Percentiles rank a stretch among this genome's conserved stretches.
Evolutionary conservation across 108 stramenopile species (phyloP).

Genomic region (Aurantiochytrium sp.): DNA sequence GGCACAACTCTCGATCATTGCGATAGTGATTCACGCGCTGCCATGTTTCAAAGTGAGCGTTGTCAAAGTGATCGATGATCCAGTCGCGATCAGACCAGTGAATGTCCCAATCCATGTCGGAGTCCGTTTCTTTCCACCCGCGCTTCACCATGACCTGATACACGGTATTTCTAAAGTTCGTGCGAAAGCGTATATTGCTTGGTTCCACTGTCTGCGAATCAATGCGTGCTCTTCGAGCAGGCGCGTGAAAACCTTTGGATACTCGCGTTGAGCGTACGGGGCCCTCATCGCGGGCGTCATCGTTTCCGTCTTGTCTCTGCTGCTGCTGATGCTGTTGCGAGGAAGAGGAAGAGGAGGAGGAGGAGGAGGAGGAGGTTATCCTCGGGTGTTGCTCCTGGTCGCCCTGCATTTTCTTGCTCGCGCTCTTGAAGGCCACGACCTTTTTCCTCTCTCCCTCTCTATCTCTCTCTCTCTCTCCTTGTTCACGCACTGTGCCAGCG

Average conservation of each 20-base stretch:
- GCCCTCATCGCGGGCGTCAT: not conserved
- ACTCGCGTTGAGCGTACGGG: not conserved
- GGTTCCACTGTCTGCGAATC: not conserved
- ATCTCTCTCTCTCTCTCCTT: no score
- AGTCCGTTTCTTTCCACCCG: slow-evolving; percentile 37
- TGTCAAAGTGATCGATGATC: slow-evolving; percentile 36
- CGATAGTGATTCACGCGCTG: slow-evolving; percentile 51
- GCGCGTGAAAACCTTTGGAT: not conserved
- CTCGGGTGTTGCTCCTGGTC: no score
- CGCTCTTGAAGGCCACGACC: no score
- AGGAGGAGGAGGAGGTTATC: no score
- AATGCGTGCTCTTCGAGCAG: not conserved
- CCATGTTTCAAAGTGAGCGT: slow-evolving; percentile 34
- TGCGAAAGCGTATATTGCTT: slow-evolving; percentile 22
- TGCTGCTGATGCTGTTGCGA: not conserved
- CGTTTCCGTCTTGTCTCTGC: not conserved
- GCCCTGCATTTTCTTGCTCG: no score
- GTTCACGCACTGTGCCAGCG: no score
- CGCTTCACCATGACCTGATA: slow-evolving; percentile 29
- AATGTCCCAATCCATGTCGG: slow-evolving; percentile 33
- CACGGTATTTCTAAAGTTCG: slow-evolving; percentile 29
- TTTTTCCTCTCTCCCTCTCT: no score
- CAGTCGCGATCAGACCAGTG: slow-evolving; percentile 43
- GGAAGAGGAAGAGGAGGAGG: not conserved
- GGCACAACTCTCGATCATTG: slow-evolving; percentile 49